These are phyloP conservation scores for Clitopilus hobsonii DNA, from an alignment of 768 basidiomycete genomes.

Conservation along the genomic window DNA sequence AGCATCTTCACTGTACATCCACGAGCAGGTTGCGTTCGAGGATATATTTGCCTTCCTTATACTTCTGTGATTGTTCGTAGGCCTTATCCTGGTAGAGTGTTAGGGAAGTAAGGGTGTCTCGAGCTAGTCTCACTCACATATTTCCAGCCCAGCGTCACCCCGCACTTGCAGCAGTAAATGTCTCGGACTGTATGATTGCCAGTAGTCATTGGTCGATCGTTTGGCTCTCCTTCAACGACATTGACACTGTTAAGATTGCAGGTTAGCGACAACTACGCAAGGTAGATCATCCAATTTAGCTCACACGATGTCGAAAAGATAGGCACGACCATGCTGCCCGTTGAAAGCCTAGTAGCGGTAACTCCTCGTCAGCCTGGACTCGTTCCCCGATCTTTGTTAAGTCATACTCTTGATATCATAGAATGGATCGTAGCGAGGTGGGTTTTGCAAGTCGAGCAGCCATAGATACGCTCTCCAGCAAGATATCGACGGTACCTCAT, in stretches of 20 bases:
- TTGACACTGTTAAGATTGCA: slow-evolving; percentile 63
- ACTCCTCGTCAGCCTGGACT: slow-evolving; percentile 12
- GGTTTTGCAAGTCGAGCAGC: slow-evolving; percentile 82
- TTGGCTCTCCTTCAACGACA: slow-evolving; percentile 82
- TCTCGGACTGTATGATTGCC: slow-evolving; percentile 96
- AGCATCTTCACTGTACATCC: slow-evolving; percentile 64
- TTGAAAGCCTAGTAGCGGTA: slow-evolving; percentile 81
- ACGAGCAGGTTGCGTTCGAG: slow-evolving; percentile 89
- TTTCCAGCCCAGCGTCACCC: slow-evolving; percentile 92
- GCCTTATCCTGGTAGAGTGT: slow-evolving; percentile 74
- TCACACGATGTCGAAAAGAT: slow-evolving; percentile 92
- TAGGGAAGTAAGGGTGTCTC: slow-evolving; percentile 6
- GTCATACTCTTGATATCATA: slow-evolving; percentile 81
- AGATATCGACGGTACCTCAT: slow-evolving; percentile 89
- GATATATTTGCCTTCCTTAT: slow-evolving; percentile 98
- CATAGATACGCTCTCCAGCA: slow-evolving; percentile 80
- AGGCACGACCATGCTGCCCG: slow-evolving; percentile 93
- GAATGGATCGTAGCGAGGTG: slow-evolving; percentile 89
- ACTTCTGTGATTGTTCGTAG: slow-evolving; percentile 86
- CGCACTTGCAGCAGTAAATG: slow-evolving; percentile 91
- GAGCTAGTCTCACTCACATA: slow-evolving; percentile 59
- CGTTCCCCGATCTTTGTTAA: not conserved
- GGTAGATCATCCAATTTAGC: slow-evolving; percentile 22
- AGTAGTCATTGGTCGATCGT: slow-evolving; percentile 94
- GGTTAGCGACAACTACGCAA: slow-evolving; percentile 5